phyloP scores from a whole-genome alignment of 768 basidiomycete species.

The Lactarius sp. region DNA sequence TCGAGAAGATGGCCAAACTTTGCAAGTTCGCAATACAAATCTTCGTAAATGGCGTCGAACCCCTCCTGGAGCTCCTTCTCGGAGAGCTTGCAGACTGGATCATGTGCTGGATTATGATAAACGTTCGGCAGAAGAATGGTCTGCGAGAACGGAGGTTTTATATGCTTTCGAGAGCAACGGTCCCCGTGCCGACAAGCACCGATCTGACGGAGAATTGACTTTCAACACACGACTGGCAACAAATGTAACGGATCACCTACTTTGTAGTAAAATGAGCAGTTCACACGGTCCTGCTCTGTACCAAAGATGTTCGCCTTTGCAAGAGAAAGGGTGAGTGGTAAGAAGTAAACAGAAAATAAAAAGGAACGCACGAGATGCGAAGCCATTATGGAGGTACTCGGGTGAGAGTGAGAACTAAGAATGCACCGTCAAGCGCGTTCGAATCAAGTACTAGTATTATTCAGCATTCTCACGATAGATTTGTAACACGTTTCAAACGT shows the following conservation, averaged over 20 bases:
- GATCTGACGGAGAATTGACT: constrained; percentile 51
- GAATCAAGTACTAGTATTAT: not conserved
- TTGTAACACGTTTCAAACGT: not conserved
- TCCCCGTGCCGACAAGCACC: constrained; percentile 98
- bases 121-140: constrained; percentile 96
- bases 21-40: constrained; percentile 88
- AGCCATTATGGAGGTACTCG: constrained; percentile 39
- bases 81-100: constrained; percentile 81
- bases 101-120: constrained; percentile 96
- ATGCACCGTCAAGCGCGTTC: not conserved
- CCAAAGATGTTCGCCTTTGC: constrained; percentile 90
- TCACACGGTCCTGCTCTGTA: constrained; percentile 92
- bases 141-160: constrained; percentile 95
- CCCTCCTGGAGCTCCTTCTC: constrained; percentile 88
- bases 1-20: constrained; percentile 96
- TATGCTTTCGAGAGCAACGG: constrained; percentile 97
- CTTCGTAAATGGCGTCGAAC: constrained; percentile 92
- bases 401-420: not conserved
- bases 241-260: constrained; percentile 37
- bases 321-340: not conserved
- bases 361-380: constrained; percentile 66
- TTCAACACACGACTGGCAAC: constrained; percentile 2
- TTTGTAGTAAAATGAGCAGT: constrained; percentile 99
- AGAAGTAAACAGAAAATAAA: not conserved
- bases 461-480: constrained; percentile 23